Base-by-base conservation (phyloP, 2,329 filamentous ascomycete genomes). In the Monascus ruber region DNA sequence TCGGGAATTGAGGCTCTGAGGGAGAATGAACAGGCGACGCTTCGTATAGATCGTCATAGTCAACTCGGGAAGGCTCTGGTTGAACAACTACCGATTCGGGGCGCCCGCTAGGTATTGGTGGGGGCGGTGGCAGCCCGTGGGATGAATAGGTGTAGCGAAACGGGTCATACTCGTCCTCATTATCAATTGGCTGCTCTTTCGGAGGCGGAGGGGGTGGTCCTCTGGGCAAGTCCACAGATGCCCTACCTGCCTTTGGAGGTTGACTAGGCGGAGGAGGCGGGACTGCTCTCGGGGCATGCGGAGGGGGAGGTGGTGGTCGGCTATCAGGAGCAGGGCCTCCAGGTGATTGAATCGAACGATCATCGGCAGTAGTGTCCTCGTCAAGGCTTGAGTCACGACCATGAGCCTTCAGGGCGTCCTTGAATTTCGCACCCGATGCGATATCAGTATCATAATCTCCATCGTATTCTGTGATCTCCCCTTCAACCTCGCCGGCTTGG, bases 371-470 rank as follows among this genome's bases (percentile, higher is more conserved):
- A 3, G 74, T 74, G 32, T 70, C 75, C 41, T 83, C 79, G 45
- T 93, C 86, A 39, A 83, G 57, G 55, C 84, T 93, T 5, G 81
- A 77, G 34, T 89, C 85, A 39, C 82, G 76, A 5, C 74, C 76
- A 59, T 94, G 86, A 6, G 85, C 69, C 60, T 89, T 94, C 44
- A 96, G 64, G 1, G 89, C 88, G 64, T 94, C 89, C 63, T 94
- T 95, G 62, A 94, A 86, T 40, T 84, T 85, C n/a, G 78, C 86
- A 6, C 85, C 82, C n/a, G 88, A 85, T 1, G 83, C 88, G 56
- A 96, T 96, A 58, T 96, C 91, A 5, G 91, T 96, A 52, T 96
- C 91, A 58, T 96, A 96, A 56, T 96, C 91, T 5, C 89, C 91
- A 57, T 98, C 91, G 55, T 96, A 96, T 55, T 95, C 89, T 0